Evolutionary conservation across 305 asterid genomes (phyloP).

Genomic region (Galium porrigens): DNA sequence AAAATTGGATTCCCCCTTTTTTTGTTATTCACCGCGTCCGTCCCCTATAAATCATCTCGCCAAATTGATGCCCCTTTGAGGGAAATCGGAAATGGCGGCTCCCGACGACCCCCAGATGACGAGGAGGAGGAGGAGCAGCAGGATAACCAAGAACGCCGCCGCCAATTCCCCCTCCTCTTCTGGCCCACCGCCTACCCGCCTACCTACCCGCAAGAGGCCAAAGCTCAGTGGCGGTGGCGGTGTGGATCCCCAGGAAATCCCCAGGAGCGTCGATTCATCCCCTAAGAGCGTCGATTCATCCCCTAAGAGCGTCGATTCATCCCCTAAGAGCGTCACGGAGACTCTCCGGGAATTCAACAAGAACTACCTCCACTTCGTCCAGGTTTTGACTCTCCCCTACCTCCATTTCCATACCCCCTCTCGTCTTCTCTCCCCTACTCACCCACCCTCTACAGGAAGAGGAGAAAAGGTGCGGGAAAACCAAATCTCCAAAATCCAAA

Average conservation of each 20-base stretch:
- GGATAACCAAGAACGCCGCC: conserved; percentile 8
- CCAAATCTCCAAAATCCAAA: background rate
- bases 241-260: too few relatives aligned
- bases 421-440: background rate
- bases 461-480: conserved; percentile 29
- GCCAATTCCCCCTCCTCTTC: too few relatives aligned
- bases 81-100: background rate
- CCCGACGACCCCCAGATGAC: background rate
- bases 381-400: conserved; percentile 14
- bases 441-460: conserved; percentile 31
- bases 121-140: conserved; percentile 22
- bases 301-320: background rate
- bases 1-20: background rate
- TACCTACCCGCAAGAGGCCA: conserved; percentile 6
- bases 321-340: conserved; percentile 17
- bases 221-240: background rate
- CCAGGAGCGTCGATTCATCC: background rate
- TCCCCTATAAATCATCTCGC: background rate
- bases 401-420: background rate
- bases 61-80: too few relatives aligned
- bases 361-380: conserved; percentile 26
- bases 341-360: conserved; percentile 24
- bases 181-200: background rate
- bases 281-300: conserved; percentile 7
- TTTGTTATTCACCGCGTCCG: background rate